Percentiles rank a stretch among this genome's conserved stretches.
Evolutionary conservation across 805 yeast species (phyloP).

Genomic region (Sporopachydermia lactativora): DNA sequence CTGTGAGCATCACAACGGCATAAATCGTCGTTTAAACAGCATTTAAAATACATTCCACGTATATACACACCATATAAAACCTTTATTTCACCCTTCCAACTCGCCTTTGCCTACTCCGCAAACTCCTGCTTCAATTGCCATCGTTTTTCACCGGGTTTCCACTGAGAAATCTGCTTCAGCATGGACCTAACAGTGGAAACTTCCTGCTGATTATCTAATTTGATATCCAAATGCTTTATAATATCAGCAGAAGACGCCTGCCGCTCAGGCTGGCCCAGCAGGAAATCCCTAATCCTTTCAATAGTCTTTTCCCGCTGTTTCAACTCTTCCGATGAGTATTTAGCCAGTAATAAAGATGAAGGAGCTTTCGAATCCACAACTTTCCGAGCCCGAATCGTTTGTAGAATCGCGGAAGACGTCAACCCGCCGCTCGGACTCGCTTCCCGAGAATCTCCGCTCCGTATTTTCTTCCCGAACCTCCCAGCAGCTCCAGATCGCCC

Average conservation of each 20-base stretch:
- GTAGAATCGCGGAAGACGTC: constrained; percentile 4
- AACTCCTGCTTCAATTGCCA: constrained; percentile 56
- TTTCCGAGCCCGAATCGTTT: constrained; percentile 7
- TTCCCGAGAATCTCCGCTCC: too few relatives aligned
- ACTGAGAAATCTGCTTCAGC: constrained; percentile 49
- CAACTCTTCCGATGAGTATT: constrained; percentile 13
- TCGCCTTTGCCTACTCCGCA: too few relatives aligned
- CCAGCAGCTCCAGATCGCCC: constrained; percentile 87
- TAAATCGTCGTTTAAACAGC: too few relatives aligned
- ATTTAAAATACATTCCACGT: too few relatives aligned
- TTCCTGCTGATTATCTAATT: constrained; percentile 34
- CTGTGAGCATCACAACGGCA: too few relatives aligned
- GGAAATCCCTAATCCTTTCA: constrained; percentile 24
- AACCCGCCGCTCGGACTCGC: background rate
- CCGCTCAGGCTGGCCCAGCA: constrained; percentile 22
- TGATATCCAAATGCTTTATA: constrained; percentile 22
- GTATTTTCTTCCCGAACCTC: constrained; percentile 21
- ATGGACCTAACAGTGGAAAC: constrained; percentile 52
- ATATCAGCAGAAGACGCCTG: constrained; percentile 39
- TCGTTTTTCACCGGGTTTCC: constrained; percentile 44
- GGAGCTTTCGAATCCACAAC: constrained; percentile 4
- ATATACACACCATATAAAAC: too few relatives aligned
- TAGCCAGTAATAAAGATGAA: constrained; percentile 5
- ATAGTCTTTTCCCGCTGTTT: constrained; percentile 15
- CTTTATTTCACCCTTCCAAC: too few relatives aligned